Base-by-base conservation (phyloP, 306 rosid genomes). In the Gleditsia sinensis region DNA sequence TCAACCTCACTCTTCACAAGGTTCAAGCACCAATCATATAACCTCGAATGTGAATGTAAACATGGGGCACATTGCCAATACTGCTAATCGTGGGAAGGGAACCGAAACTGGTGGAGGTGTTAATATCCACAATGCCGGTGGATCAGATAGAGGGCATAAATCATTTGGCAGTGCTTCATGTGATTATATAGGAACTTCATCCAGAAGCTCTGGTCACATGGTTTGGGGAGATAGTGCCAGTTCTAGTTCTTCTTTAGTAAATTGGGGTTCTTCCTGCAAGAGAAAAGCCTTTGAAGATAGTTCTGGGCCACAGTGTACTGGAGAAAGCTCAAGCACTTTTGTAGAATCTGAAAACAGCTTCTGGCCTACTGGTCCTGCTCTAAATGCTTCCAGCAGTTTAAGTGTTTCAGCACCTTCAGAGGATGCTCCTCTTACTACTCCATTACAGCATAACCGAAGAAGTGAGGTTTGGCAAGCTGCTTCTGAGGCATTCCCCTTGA, bases 221-320 rank as follows among this genome's bases (percentile, higher is more conserved):
- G 85, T 72, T 28, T 82, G 80, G 80, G 87, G 80, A 67, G 77
- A 69, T 68, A 75, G 79, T 66, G 58, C 77, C 36, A 79, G 75
- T 58, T 76, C 92, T 3, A 72, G 85, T 58, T 84, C 94, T 61
- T 79, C 91, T 46, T 79, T 83, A 40, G 88, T 81, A 23, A 82
- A 82, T 72, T 91, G 94, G 92, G 92, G 92, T 46, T 84, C 88
- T 81, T 87, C 91, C 30, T 87, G 97, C 87, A 91, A 91, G 86
- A 82, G 97, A 70, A 91, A 87, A 83, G 67, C 92, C 61, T 76
- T 89, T 77, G 95, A 91, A 83, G 97, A 85, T 64, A 87, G 87
- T 78, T 86, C 97, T 69, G 75, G 80, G 66, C 89, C 83, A 67
- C 75, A 83, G 37, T 80, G 83, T 68, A 58, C 86, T 8, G 86